phyloP scores from a whole-genome alignment of 2,329 filamentous ascomycete genomes.

The Penicillium sp. region DNA sequence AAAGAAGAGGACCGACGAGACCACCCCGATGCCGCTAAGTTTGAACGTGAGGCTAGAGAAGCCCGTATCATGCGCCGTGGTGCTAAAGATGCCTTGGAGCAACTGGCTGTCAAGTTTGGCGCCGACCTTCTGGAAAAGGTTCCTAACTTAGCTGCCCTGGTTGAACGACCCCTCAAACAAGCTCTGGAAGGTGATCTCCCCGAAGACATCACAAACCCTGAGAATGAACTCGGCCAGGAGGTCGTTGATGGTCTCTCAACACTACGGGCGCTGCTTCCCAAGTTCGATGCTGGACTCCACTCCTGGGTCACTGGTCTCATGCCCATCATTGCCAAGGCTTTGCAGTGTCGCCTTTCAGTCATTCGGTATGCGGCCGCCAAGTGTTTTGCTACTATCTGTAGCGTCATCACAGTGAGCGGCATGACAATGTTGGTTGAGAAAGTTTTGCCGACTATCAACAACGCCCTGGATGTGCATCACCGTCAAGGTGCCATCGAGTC shows the following conservation, averaged over 20 bases:
- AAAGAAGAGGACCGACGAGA: constrained; percentile 97
- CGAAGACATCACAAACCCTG: constrained; percentile 71
- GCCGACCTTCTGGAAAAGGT: constrained; percentile 77
- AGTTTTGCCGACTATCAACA: constrained; percentile 88
- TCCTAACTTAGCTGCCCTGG: constrained; percentile 77
- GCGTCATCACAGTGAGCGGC: constrained; percentile 89
- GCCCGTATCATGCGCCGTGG: constrained; percentile 89
- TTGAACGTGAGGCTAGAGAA: constrained; percentile 84
- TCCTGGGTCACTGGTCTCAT: constrained; percentile 81
- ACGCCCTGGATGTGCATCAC: constrained; percentile 82
- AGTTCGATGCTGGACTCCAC: constrained; percentile 74
- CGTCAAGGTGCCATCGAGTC: constrained; percentile 93
- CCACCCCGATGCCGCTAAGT: constrained; percentile 86
- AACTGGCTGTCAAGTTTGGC: constrained; percentile 80
- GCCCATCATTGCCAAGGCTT: constrained; percentile 81
- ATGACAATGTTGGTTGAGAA: constrained; percentile 96
- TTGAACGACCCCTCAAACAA: constrained; percentile 76
- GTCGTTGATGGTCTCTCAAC: constrained; percentile 94
- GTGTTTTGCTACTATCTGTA: constrained; percentile 96
- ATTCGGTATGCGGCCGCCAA: constrained; percentile 97
- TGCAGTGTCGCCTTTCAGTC: constrained; percentile 86
- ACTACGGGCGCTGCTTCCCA: constrained; percentile 90
- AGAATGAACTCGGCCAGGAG: constrained; percentile 81
- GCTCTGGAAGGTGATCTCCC: constrained; percentile 75
- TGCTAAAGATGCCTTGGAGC: constrained; percentile 91